Evolutionary conservation across 1,284 basidiomycete genomes (phyloP).

Genomic region (Mycena sp.): DNA sequence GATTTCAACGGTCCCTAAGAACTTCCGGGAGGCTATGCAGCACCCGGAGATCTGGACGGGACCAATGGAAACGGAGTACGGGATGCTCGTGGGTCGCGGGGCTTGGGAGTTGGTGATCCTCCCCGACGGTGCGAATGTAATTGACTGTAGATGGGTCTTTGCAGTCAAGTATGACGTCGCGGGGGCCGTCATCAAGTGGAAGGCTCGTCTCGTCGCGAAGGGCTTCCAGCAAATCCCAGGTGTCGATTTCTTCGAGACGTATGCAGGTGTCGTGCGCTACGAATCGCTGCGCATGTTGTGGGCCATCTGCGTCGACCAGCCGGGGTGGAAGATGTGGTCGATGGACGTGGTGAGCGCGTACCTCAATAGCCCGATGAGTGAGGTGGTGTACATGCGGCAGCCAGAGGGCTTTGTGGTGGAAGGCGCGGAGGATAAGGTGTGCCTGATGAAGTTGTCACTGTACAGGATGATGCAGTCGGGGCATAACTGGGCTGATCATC

Average conservation of each 20-base stretch:
- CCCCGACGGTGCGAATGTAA: conserved; percentile 11
- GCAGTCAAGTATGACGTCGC: conserved; percentile 16
- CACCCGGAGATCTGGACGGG: conserved; percentile 20
- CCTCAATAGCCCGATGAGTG: too few relatives aligned
- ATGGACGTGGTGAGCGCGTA: too few relatives aligned
- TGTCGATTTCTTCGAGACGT: too few relatives aligned
- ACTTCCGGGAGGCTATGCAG: too few relatives aligned
- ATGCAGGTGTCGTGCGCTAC: conserved; percentile 18
- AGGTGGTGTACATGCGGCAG: too few relatives aligned
- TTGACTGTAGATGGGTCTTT: conserved; percentile 21
- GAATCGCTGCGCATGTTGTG: conserved; percentile 25
- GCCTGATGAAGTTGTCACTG: conserved; percentile 6
- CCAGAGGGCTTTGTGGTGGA: too few relatives aligned
- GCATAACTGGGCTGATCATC: conserved; percentile 8
- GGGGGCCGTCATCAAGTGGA: too few relatives aligned
- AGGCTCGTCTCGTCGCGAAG: too few relatives aligned
- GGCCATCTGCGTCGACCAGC: conserved; percentile 29
- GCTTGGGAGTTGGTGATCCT: conserved; percentile 7
- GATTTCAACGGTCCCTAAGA: conserved; percentile 16
- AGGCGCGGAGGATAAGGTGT: too few relatives aligned
- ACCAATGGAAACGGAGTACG: conserved; percentile 29
- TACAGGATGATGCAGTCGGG: conserved; percentile 23
- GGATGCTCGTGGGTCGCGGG: conserved; percentile 15
- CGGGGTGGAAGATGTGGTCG: too few relatives aligned
- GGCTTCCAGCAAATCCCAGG: too few relatives aligned